A percentile compares a stretch with the other conserved stretches of the same genome.
phyloP scores from a whole-genome alignment of 169 alveolate genomes.

The Gregarina niphandrodes region DNA sequence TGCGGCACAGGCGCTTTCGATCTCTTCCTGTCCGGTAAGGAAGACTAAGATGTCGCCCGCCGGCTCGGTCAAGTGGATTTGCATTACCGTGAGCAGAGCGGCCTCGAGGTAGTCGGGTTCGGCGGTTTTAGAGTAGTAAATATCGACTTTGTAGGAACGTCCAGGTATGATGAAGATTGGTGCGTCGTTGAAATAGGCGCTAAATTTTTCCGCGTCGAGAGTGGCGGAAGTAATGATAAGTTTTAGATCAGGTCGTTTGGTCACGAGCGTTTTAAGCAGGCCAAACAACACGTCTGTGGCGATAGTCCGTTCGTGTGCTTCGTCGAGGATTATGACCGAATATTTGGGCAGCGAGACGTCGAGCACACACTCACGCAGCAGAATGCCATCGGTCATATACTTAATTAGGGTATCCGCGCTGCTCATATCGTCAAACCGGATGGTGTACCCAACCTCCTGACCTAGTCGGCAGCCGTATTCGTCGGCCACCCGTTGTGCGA shows the following conservation, averaged over 20 bases:
- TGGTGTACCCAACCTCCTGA: constrained; percentile 47
- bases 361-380: constrained; percentile 77
- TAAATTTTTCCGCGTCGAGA: constrained; percentile 80
- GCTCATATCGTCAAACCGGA: constrained; percentile 82
- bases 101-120: constrained; percentile 95
- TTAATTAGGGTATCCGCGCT: constrained; percentile 83
- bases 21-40: constrained; percentile 97
- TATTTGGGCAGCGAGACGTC: constrained; percentile 64
- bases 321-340: constrained; percentile 87
- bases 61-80: constrained; percentile 80
- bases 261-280: constrained; percentile 63
- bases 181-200: constrained; percentile 75
- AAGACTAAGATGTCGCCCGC: constrained; percentile 94
- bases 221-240: constrained; percentile 98
- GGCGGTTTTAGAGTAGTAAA: constrained; percentile 75
- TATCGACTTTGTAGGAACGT: constrained; percentile 84
- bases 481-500: constrained; percentile 87
- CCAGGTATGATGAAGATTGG: constrained; percentile 96
- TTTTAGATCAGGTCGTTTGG: constrained; percentile 67
- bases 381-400: constrained; percentile 99
- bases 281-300: constrained; percentile 93
- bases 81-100: constrained; percentile 76
- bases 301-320: constrained; percentile 98
- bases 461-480: constrained; percentile 93
- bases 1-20: constrained; percentile 75